phyloP scores from a whole-genome alignment of 2,329 filamentous ascomycete species.

The Achaetomium macrosporum region DNA sequence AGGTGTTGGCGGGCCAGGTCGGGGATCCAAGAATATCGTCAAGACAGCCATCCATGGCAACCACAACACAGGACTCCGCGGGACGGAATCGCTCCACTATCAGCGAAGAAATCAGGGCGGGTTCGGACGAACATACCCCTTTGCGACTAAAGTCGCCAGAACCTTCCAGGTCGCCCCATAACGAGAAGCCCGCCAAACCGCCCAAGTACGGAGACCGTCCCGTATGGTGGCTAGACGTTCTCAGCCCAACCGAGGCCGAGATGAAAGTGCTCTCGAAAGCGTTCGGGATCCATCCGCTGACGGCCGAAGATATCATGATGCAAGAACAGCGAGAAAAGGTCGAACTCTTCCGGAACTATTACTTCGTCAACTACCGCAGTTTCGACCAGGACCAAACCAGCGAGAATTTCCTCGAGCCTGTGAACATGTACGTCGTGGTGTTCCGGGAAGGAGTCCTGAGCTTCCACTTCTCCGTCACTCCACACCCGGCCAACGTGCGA shows the following conservation, averaged over 20 bases:
- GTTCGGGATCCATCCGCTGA: slow-evolving; percentile 93
- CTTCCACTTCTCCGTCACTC: slow-evolving; percentile 95
- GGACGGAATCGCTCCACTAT: slow-evolving; percentile 18
- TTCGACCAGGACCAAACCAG: slow-evolving; percentile 92
- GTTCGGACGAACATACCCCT: slow-evolving; percentile 25
- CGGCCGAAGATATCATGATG: slow-evolving; percentile 93
- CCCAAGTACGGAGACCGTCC: slow-evolving; percentile 69
- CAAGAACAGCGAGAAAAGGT: slow-evolving; percentile 98
- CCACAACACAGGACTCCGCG: slow-evolving; percentile 23
- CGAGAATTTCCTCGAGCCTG: slow-evolving; percentile 85
- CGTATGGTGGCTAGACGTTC: slow-evolving; percentile 93
- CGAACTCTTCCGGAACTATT: slow-evolving; percentile 94
- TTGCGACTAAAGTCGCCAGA: slow-evolving; percentile 31
- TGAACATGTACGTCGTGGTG: slow-evolving; percentile 96
- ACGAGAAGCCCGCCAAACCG: slow-evolving; percentile 27
- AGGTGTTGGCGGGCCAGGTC: slow-evolving; percentile 28
- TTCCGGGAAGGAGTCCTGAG: slow-evolving; percentile 93
- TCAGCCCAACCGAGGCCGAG: slow-evolving; percentile 85
- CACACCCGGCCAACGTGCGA: slow-evolving; percentile 92
- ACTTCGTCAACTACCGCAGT: slow-evolving; percentile 96
- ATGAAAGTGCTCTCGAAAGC: slow-evolving; percentile 92
- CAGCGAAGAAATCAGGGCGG: slow-evolving; percentile 26
- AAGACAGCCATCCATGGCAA: slow-evolving; percentile 39
- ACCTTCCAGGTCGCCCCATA: slow-evolving; percentile 35
- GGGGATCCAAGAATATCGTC: slow-evolving; percentile 41